These are phyloP conservation scores for Pseudotsuga menziesii DNA, from an alignment of 75 land plant species.

Conservation along the genomic window DNA sequence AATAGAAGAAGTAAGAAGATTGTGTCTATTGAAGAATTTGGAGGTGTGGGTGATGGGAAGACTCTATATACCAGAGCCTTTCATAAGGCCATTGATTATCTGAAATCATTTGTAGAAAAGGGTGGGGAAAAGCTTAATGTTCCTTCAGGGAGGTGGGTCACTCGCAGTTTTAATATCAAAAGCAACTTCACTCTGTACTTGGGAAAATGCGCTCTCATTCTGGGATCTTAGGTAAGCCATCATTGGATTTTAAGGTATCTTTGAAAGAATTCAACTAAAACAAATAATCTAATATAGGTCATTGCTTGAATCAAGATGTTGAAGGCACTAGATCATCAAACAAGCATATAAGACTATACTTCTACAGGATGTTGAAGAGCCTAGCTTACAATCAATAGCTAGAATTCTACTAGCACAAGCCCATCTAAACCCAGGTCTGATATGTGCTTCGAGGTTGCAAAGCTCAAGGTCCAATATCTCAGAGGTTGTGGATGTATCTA, in stretches of 20 bases:
- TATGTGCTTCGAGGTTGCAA: no score
- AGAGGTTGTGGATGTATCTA: no score
- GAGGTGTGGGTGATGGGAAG: slow-evolving; percentile 75
- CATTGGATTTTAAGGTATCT: no score
- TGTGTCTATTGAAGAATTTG: slow-evolving; percentile 40
- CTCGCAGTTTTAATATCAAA: slow-evolving; percentile 78
- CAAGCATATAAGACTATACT: not conserved
- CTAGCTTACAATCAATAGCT: no score
- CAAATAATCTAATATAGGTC: no score
- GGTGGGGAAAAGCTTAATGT: slow-evolving; percentile 57
- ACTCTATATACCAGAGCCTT: slow-evolving; percentile 61
- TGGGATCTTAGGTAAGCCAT: slow-evolving; percentile 56
- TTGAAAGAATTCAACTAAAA: no score
- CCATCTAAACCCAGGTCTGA: no score
- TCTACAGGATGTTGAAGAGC: no score
- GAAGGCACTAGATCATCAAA: not conserved
- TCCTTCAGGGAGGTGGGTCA: slow-evolving; percentile 69
- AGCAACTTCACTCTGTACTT: slow-evolving; percentile 72
- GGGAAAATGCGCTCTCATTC: slow-evolving; percentile 52
- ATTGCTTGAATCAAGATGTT: not conserved
- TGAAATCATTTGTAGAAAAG: slow-evolving; percentile 11
- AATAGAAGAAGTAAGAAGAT: no score
- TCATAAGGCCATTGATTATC: slow-evolving; percentile 31
- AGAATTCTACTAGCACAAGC: no score
- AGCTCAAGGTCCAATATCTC: no score